Conservation (phyloP, 805 yeast genomes). For the Candida sonorensis region DNA sequence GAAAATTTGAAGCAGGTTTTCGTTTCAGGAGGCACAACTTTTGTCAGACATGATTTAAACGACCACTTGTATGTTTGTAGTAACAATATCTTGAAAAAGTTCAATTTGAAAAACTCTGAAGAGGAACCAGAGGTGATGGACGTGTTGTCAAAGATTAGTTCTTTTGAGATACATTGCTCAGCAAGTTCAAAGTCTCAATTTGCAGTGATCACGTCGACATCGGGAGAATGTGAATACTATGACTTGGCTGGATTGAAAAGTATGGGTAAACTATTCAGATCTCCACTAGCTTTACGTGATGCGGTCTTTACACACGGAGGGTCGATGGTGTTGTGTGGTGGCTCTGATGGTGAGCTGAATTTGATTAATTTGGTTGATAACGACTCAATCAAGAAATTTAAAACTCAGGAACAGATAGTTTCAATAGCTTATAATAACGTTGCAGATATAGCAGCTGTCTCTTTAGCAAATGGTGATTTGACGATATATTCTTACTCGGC, state of each 20-base stretch:
- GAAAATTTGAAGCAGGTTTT: slow-evolving; percentile 26
- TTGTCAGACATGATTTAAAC: slow-evolving; percentile 16
- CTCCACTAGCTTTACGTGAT: slow-evolving; percentile 44
- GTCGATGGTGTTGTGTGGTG: slow-evolving; percentile 51
- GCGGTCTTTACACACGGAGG: slow-evolving; percentile 56
- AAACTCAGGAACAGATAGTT: slow-evolving; percentile 48
- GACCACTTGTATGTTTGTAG: slow-evolving; percentile 44
- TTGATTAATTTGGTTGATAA: slow-evolving; percentile 38
- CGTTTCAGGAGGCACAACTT: slow-evolving; percentile 21
- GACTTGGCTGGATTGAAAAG: slow-evolving; percentile 23
- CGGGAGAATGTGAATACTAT: slow-evolving; percentile 38
- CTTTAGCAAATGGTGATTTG: slow-evolving; percentile 54
- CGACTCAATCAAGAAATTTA: slow-evolving; percentile 24
- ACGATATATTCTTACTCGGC: slow-evolving; percentile 49
- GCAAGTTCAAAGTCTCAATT: slow-evolving; percentile 12
- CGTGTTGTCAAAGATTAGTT: slow-evolving; percentile 38
- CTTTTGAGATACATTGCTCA: slow-evolving; percentile 25
- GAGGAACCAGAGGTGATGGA: slow-evolving; percentile 59
- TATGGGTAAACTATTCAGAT: slow-evolving; percentile 32
- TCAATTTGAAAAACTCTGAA: slow-evolving; percentile 40
- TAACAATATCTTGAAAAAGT: slow-evolving; percentile 47
- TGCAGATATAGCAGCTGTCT: slow-evolving; percentile 50
- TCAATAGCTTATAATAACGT: slow-evolving; percentile 49
- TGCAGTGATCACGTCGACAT: slow-evolving; percentile 30
- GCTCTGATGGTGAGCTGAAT: slow-evolving; percentile 55